A percentile compares a stretch with the other conserved stretches of the same genome.
Evolutionary conservation across 345 rosid genomes (phyloP).

Genomic region (Litchi chinensis): DNA sequence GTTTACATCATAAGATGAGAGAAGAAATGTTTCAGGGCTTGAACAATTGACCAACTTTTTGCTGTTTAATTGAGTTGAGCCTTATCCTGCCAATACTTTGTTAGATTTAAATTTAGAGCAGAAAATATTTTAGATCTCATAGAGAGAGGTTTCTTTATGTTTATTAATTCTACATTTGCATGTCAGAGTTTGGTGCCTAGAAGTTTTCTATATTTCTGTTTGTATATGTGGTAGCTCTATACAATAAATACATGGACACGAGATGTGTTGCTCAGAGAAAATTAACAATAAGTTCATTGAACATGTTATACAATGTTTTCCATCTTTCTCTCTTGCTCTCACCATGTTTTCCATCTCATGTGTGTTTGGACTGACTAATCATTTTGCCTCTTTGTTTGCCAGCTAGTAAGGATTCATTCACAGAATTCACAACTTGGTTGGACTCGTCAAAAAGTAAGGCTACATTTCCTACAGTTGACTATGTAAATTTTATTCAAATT

Average conservation of each 20-base stretch:
- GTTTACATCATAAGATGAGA: neutral
- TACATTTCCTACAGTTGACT: neutral
- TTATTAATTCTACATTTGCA: neutral
- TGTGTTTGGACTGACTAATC: conserved; percentile 10
- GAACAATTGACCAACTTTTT: conserved; percentile 12
- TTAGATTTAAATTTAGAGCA: neutral
- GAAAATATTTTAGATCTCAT: neutral
- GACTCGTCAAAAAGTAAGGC: conserved; percentile 67
- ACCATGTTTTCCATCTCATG: neutral
- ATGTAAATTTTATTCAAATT: conserved; percentile 8
- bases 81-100: neutral
- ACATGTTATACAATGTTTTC: neutral
- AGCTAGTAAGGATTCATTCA: conserved; percentile 50
- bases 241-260: neutral
- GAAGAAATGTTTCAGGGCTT: neutral
- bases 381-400: conserved; percentile 17
- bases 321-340: neutral
- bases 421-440: conserved; percentile 56
- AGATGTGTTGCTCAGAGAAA: neutral
- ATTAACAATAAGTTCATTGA: too few species aligned
- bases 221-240: neutral
- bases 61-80: neutral
- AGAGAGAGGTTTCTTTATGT: neutral
- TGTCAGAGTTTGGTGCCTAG: neutral
- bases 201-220: neutral